A percentile compares a stretch with the other conserved stretches of the same genome.
Conservation (phyloP, 139 green algal species). For the Spirogloea muscicola region DNA sequence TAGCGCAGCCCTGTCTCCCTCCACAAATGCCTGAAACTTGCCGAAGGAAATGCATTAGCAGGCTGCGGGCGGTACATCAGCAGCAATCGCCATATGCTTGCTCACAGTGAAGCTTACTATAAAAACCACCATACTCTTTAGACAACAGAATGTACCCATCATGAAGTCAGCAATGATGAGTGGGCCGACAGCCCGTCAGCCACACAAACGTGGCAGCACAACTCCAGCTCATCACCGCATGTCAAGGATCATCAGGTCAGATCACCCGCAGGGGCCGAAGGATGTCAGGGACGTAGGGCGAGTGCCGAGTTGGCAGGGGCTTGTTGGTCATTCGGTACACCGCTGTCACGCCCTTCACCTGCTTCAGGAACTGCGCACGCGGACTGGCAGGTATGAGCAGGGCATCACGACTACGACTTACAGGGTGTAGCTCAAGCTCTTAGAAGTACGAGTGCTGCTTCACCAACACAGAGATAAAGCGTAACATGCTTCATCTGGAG, state of each 20-base stretch:
- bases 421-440: neutral
- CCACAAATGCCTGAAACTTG: constrained; percentile 26
- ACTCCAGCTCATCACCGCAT: neutral
- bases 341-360: constrained; percentile 88
- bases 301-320: constrained; percentile 68
- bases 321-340: constrained; percentile 89
- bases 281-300: constrained; percentile 71
- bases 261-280: constrained; percentile 55
- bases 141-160: constrained; percentile 11
- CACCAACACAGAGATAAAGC: neutral
- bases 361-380: constrained; percentile 57
- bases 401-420: neutral
- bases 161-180: neutral
- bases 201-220: neutral
- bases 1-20: neutral
- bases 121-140: too few species aligned
- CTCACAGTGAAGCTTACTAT: too few species aligned
- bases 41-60: too few species aligned
- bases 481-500: neutral
- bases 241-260: constrained; percentile 7
- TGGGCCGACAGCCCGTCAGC: neutral
- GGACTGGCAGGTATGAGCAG: neutral
- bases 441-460: neutral
- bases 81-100: neutral
- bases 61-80: neutral